Evolutionary conservation across 2,329 filamentous ascomycete genomes (phyloP).

Genomic region (Colletotrichum costaricense): DNA sequence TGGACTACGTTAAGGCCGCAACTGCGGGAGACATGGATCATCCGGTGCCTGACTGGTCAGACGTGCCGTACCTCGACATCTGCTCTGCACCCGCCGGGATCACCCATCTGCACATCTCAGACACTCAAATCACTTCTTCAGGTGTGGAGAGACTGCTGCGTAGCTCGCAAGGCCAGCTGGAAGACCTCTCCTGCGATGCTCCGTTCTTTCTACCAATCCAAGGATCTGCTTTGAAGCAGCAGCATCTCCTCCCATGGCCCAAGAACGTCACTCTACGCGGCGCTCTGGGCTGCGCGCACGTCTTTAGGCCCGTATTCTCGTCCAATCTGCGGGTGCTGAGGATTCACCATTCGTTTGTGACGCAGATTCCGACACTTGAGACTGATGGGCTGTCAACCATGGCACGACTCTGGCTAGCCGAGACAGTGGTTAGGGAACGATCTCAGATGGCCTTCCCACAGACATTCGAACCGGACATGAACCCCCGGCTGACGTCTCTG

Average conservation of each 20-base stretch:
- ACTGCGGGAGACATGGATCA: slow-evolving; percentile 26
- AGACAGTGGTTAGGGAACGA: slow-evolving; percentile 56
- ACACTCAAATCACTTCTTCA: slow-evolving; percentile 57
- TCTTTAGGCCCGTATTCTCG: slow-evolving; percentile 64
- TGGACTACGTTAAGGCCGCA: slow-evolving; percentile 43
- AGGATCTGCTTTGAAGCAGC: slow-evolving; percentile 10
- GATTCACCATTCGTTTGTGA: slow-evolving; percentile 71
- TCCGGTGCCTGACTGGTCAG: slow-evolving; percentile 14
- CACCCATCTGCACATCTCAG: slow-evolving; percentile 66
- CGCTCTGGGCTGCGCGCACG: slow-evolving; percentile 56
- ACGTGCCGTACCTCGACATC: slow-evolving; percentile 38
- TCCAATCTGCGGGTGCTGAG: slow-evolving; percentile 64
- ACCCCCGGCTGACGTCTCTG: slow-evolving; percentile 64
- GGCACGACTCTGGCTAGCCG: slow-evolving; percentile 54
- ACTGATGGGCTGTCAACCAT: slow-evolving; percentile 50
- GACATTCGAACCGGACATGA: slow-evolving; percentile 65
- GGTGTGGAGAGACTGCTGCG: slow-evolving; percentile 58
- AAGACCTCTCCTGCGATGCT: slow-evolving; percentile 64
- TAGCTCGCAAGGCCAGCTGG: slow-evolving; percentile 56
- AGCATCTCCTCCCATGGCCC: slow-evolving; percentile 41
- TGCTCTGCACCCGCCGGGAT: slow-evolving; percentile 48
- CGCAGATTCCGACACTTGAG: slow-evolving; percentile 60
- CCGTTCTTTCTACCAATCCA: slow-evolving; percentile 40
- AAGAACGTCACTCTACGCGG: slow-evolving; percentile 51
- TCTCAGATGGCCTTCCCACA: slow-evolving; percentile 59